Percentiles rank a stretch among this genome's conserved stretches.
phyloP scores from a whole-genome alignment of 345 rosid species.

The Salix dunnii region DNA sequence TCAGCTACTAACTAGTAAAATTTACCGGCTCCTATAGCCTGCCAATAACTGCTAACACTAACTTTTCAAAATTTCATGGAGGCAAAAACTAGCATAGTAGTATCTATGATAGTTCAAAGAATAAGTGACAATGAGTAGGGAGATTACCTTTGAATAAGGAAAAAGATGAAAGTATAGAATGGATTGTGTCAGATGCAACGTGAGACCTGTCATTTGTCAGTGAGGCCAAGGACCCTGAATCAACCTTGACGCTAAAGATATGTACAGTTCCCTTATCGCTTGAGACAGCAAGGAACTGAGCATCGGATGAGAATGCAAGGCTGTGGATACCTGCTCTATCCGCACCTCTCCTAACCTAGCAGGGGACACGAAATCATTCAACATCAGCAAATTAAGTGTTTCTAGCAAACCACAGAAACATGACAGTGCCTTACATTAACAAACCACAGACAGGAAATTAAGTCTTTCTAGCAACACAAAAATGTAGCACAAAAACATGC shows the following conservation, averaged over 20 bases:
- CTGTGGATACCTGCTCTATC: conserved; percentile 90
- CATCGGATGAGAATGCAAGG: conserved; percentile 77
- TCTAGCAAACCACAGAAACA: background rate
- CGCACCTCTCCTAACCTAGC: conserved; percentile 86
- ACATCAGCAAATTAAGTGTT: background rate
- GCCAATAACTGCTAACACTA: background rate
- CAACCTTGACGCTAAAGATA: conserved; percentile 74
- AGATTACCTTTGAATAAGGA: conserved; percentile 69
- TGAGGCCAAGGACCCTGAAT: conserved; percentile 40
- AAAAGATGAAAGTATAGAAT: conserved; percentile 45
- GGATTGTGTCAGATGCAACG: conserved; percentile 33
- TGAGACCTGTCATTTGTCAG: conserved; percentile 39
- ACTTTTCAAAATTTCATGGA: background rate
- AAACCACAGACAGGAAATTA: background rate
- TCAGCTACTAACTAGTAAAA: background rate
- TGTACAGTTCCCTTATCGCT: conserved; percentile 97
- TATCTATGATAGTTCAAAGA: background rate
- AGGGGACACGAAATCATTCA: background rate
- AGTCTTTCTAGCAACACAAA: background rate
- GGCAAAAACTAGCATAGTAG: background rate
- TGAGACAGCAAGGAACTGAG: conserved; percentile 86
- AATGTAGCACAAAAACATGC: background rate
- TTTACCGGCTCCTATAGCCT: background rate
- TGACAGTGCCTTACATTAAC: background rate
- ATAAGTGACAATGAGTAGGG: background rate